Evolutionary conservation across 345 rosid species (phyloP).

Genomic region (Eucalyptus pumila): DNA sequence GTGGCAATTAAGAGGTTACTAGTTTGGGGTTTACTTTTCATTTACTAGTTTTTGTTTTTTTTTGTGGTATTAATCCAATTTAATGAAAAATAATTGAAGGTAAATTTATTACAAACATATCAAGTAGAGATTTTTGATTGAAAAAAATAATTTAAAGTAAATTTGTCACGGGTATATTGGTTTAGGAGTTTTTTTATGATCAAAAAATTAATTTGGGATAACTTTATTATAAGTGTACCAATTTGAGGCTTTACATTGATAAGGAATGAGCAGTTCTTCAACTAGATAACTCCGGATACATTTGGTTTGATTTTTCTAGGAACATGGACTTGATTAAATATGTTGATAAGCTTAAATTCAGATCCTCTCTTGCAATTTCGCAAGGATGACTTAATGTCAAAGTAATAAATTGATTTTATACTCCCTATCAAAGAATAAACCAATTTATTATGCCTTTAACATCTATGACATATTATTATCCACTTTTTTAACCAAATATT

Average conservation of each 20-base stretch:
- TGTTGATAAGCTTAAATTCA: neutral
- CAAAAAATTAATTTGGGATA: too few species aligned
- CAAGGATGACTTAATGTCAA: neutral
- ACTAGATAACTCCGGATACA: neutral
- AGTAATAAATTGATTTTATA: neutral
- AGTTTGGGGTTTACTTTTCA: too few species aligned
- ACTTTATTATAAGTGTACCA: fast-evolving
- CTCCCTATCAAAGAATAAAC: neutral
- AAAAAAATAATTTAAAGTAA: too few species aligned
- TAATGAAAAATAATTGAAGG: fast-evolving
- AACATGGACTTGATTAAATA: neutral
- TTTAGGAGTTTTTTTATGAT: fast-evolving
- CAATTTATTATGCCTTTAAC: neutral
- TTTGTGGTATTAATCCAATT: too few species aligned
- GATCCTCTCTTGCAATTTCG: neutral
- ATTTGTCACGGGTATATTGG: fast-evolving
- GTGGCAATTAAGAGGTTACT: fast-evolving
- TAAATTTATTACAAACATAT: too few species aligned
- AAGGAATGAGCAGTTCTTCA: neutral
- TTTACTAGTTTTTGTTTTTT: too few species aligned
- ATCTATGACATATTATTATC: neutral
- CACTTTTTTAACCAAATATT: neutral
- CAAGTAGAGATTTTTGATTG: fast-evolving
- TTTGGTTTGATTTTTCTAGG: neutral
- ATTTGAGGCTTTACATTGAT: neutral